Evolutionary conservation across 2,329 filamentous ascomycete species (phyloP).

Genomic region (Torrubiellomyces zombiae): DNA sequence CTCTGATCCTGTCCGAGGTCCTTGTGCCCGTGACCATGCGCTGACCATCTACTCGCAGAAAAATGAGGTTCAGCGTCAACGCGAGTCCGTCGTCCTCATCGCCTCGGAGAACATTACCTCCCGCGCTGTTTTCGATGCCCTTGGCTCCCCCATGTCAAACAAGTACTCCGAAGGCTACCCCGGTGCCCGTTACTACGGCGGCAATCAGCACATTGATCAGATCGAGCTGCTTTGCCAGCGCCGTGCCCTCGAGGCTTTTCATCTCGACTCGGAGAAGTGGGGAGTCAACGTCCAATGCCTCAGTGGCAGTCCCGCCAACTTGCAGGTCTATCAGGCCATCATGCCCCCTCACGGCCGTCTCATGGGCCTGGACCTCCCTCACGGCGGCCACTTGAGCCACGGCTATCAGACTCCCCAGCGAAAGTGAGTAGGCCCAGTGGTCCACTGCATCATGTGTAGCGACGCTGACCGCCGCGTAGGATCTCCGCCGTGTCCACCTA

Average conservation of each 20-base stretch:
- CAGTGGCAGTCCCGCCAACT: constrained; percentile 84
- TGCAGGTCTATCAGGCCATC: constrained; percentile 95
- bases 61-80: constrained; percentile 89
- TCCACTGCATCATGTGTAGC: neutral
- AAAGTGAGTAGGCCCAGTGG: no score
- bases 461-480: constrained; percentile 18
- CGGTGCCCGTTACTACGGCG: constrained; percentile 95
- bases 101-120: constrained; percentile 99
- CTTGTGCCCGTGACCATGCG: no score
- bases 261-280: constrained; percentile 77
- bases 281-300: constrained; percentile 97
- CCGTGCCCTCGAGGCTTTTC: constrained; percentile 82
- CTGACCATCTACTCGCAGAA: no score
- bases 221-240: constrained; percentile 91
- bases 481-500: constrained; percentile 97
- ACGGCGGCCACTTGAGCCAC: constrained; percentile 89
- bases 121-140: constrained; percentile 90
- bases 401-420: constrained; percentile 91
- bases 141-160: constrained; percentile 91
- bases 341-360: constrained; percentile 90
- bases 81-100: constrained; percentile 96
- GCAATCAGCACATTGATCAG: constrained; percentile 96
- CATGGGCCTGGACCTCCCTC: constrained; percentile 91
- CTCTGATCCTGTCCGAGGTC: no score
- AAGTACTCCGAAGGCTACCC: constrained; percentile 99